phyloP scores from a whole-genome alignment of 2,329 filamentous ascomycete genomes.

The Aschersonia sp. region DNA sequence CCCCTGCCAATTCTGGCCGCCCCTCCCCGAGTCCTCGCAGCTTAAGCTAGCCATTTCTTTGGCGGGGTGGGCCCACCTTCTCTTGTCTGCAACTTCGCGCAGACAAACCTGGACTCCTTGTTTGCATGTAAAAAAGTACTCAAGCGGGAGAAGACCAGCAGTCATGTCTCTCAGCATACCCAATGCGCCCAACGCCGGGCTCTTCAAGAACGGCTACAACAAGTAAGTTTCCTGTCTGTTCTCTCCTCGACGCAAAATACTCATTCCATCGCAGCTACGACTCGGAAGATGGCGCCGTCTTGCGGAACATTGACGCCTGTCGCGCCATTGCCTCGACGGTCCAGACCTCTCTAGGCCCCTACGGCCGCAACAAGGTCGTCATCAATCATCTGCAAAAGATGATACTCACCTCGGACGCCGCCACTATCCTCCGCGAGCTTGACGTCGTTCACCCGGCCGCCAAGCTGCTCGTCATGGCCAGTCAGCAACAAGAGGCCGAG shows the following conservation, averaged over 20 bases:
- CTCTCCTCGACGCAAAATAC: constrained; percentile 4
- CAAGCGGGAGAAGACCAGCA: too few species aligned
- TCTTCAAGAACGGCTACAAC: constrained; percentile 95
- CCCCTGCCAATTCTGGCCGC: too few species aligned
- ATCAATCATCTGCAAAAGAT: constrained; percentile 99
- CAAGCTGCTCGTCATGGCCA: constrained; percentile 96
- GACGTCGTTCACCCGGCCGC: constrained; percentile 97
- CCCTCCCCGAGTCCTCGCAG: too few species aligned
- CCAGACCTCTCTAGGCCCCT: constrained; percentile 90
- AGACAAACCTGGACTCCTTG: too few species aligned
- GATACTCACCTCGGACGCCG: constrained; percentile 95
- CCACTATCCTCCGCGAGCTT: constrained; percentile 91
- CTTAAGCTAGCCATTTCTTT: too few species aligned
- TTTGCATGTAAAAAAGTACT: too few species aligned
- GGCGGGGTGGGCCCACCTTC: too few species aligned
- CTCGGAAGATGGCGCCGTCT: constrained; percentile 94
- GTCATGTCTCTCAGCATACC: constrained; percentile 93
- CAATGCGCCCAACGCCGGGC: constrained; percentile 77
- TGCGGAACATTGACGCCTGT: constrained; percentile 98
- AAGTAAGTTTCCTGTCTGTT: constrained; percentile 46
- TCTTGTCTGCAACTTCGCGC: too few species aligned
- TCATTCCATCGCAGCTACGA: constrained; percentile 62
- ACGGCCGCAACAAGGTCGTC: constrained; percentile 98
- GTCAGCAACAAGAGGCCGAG: constrained; percentile 96
- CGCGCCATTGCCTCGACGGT: constrained; percentile 90